Evolutionary conservation across 495 filamentous ascomycete genomes (phyloP), one percentile per base, ranked within the genome.

Genomic region (Aspergillus diversus): DNA sequence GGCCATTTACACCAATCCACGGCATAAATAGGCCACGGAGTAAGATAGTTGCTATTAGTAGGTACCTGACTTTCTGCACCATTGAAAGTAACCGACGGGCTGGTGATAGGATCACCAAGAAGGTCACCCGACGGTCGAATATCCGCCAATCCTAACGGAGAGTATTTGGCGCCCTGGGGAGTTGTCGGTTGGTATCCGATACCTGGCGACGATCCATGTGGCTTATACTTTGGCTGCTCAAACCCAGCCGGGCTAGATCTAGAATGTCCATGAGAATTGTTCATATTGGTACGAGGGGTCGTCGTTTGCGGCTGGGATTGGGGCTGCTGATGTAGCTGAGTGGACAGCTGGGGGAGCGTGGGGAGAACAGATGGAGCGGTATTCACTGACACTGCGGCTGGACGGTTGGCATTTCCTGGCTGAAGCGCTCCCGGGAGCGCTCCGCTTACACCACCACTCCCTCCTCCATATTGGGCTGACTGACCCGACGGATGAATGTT

Each of bases 1-100:
- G 89, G 84, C 96, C 96, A 99, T 77, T 98, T 98, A 76, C 95
- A 99, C 96, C 96, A 99, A 80, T 99, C 96, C 64, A 96, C 91
- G 8, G 96, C 93, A 75, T 97, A 98, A 43, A 96, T 89, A 42
- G 92, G 88, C 92, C 95, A 99, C 3, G 93, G 93, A 6, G 93
- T 93, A 65, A 97, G 80, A 75, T 98, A 98, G 67, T 94, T 97
- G 77, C 93, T 89, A 67, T 90, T 92, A 7, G 83, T 84, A 0
- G 87, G 81, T 6, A 84, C 70, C 39, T 83, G 78, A 17, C 69
- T 76, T 42, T 87, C 85, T 33, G 73, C 73, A 59, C 80, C 78
- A 58, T 75, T 65, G 57, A 62, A 76, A 15, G 77, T 65, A 35
- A 74, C 61, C n/a, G 68, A 63, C 5, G 78, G 71, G 42, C 74